Evolutionary conservation across 768 basidiomycete species (phyloP), one percentile per base, ranked within the genome.

Genomic region (Hydnum rufescens): DNA sequence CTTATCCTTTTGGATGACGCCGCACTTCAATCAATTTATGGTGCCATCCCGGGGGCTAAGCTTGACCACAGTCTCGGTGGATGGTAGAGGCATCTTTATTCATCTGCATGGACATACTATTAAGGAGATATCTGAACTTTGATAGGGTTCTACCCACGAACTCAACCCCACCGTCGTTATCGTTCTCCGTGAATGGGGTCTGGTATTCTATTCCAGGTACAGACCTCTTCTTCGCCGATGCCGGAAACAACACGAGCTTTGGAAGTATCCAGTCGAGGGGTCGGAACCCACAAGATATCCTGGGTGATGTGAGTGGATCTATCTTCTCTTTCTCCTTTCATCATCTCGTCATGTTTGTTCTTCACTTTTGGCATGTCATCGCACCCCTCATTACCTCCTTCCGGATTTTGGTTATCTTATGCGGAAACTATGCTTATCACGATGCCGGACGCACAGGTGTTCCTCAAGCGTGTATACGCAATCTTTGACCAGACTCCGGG

Each of bases 1-100:
- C 62, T 62, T 32, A 52, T 59, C 30, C 57, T 65, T 1, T 57
- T 69, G 47, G 58, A 62, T 51, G 67, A 68, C 57, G 59, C 59
- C 31, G 57, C 63, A 42, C 60, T 66, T 3, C 57, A 62, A 31
- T 50, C 54, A 42, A 64, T 68, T 60, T 69, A 68, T 55, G 53
- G 57, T 58, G 36, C 46, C 53, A 67, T 69, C 57, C 53, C 63
- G 13, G 68, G 68, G 42, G 65, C 68, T 6, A 60, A 53, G 42
- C 63, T 62, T 54, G 64, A 64, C 60, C 57, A 64, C 51, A 42
- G 59, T 47, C 63, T 64, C 42, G 68, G 68, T 55, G 68, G 68
- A 29, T 69, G 64, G 62, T n/a, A n/a, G n/a, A n/a, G n/a, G n/a
- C 62, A n/a, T n/a, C n/a, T 65, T 51, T 66, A 62, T 56, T 67